Evolutionary conservation across 2,329 filamentous ascomycete species (phyloP), one percentile per base, ranked within the genome.

Genomic region (Colletotrichum sp.): DNA sequence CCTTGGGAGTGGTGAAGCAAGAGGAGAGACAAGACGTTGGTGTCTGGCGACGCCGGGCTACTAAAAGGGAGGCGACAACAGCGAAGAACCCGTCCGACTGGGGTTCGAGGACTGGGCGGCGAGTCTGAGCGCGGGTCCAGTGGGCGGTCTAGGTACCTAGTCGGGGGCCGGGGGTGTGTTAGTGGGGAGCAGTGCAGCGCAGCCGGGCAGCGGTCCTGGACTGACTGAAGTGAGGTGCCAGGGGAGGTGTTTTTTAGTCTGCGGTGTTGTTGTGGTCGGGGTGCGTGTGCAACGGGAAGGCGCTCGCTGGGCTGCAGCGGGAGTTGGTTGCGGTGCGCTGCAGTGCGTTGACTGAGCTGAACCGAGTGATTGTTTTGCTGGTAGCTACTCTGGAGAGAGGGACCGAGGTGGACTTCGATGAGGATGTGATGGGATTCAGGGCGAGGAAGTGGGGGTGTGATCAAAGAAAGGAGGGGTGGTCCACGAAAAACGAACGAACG

Each of bases 1-100:
- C 77, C 49, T 62, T 74, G 77, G 77, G 69, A 78, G 69, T 74
- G 75, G 72, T 78, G 78, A 78, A 77, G 76, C 69, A 67, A 70
- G 71, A 74, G 77, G 71, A 68, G 69, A 78, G 73, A 73, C 71
- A 77, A 78, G 74, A 77, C 69, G 68, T 65, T 69, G 76, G 68
- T 69, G 72, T 70, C 77, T 69, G 78, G 71, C 71, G 75, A 75
- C 34, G 67, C 32, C 66, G 34, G 66, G 52, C 49, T 75, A 77
- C 75, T 77, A 77, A 77, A 77, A 77, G 66, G 73, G 66, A 77
- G 60, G 24, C 39, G 66, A 76, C 63, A 63, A 28, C 60, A 39
- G 30, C 18, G 62, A 26, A 57, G 32, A 77, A 76, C 55, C 75
- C 73, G 70, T 59, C 24, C 57, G 70, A 76, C 64, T 76, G 73